Percentiles rank a stretch among this genome's conserved stretches.
phyloP scores from a whole-genome alignment of 1,284 basidiomycete species.

The Leccinum colubrinum region DNA sequence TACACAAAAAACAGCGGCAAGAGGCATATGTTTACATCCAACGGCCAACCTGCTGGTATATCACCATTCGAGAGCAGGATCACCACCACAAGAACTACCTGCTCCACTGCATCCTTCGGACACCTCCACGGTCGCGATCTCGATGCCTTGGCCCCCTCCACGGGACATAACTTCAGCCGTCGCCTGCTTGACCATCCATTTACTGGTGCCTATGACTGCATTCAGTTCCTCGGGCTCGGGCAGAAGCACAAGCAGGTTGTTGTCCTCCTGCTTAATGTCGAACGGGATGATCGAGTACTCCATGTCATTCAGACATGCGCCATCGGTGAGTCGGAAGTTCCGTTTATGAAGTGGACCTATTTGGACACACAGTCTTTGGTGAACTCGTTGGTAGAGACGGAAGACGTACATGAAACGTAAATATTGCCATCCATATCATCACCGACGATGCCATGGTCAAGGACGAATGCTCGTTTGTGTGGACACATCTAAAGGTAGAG shows the following conservation, averaged over 20 bases:
- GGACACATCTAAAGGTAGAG: slow-evolving; percentile 46
- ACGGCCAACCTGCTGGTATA: neutral
- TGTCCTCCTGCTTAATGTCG: slow-evolving; percentile 51
- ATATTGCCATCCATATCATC: slow-evolving; percentile 53
- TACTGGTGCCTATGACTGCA: slow-evolving; percentile 61
- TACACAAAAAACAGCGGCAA: neutral
- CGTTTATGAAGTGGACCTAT: slow-evolving; percentile 71
- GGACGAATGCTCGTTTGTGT: slow-evolving; percentile 68
- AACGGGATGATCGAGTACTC: slow-evolving; percentile 69
- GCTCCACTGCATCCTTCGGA: neutral
- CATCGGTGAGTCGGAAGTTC: slow-evolving; percentile 60
- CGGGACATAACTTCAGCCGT: slow-evolving; percentile 46
- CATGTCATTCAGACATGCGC: slow-evolving; percentile 62
- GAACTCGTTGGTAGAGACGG: neutral
- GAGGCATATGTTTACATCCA: neutral
- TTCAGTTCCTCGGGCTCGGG: slow-evolving; percentile 62
- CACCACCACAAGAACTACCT: slow-evolving; percentile 3
- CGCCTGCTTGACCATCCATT: slow-evolving; percentile 60
- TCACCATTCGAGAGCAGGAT: slow-evolving; percentile 25
- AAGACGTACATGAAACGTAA: slow-evolving; percentile 43
- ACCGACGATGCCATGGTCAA: slow-evolving; percentile 67
- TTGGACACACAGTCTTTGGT: neutral
- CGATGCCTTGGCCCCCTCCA: slow-evolving; percentile 41
- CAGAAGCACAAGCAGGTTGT: slow-evolving; percentile 52
- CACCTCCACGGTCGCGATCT: slow-evolving; percentile 37